phyloP scores from a whole-genome alignment of 1,139 yeast genomes.

The Kazachstania sp. region DNA sequence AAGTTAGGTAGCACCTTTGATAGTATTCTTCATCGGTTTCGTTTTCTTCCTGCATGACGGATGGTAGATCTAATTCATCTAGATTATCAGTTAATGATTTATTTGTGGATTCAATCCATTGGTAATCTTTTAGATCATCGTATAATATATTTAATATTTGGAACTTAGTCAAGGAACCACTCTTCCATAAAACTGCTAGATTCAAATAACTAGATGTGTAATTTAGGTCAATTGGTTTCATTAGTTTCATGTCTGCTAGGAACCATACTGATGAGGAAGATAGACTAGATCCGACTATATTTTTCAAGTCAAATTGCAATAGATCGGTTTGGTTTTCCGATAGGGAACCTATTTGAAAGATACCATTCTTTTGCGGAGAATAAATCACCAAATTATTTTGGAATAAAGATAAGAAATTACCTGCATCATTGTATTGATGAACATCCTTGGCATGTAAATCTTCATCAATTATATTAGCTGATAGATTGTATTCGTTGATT shows the following conservation, averaged over 20 bases:
- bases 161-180: constrained; percentile 47
- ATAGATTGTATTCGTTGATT: constrained; percentile 31
- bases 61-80: constrained; percentile 15
- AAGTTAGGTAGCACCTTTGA: constrained; percentile 12
- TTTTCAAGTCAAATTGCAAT: constrained; percentile 8
- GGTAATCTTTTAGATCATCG: constrained; percentile 17
- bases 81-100: constrained; percentile 22
- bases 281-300: constrained; percentile 18
- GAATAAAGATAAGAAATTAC: constrained; percentile 18
- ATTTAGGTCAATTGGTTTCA: constrained; percentile 24
- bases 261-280: constrained; percentile 43
- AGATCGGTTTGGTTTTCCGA: constrained; percentile 22
- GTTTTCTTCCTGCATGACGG: constrained; percentile 6
- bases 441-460: constrained; percentile 1
- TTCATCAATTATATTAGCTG: constrained; percentile 10
- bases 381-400: constrained; percentile 28
- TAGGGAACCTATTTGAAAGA: constrained; percentile 37
- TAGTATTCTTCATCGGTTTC: constrained; percentile 14
- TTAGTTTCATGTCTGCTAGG: constrained; percentile 32
- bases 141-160: constrained; percentile 31
- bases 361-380: constrained; percentile 39
- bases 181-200: constrained; percentile 50
- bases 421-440: constrained; percentile 20
- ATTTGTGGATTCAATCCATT: constrained; percentile 28
- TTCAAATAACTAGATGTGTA: constrained; percentile 16